Evolutionary conservation across 2,329 filamentous ascomycete genomes (phyloP).

Genomic region (Fusarium subglutinans): DNA sequence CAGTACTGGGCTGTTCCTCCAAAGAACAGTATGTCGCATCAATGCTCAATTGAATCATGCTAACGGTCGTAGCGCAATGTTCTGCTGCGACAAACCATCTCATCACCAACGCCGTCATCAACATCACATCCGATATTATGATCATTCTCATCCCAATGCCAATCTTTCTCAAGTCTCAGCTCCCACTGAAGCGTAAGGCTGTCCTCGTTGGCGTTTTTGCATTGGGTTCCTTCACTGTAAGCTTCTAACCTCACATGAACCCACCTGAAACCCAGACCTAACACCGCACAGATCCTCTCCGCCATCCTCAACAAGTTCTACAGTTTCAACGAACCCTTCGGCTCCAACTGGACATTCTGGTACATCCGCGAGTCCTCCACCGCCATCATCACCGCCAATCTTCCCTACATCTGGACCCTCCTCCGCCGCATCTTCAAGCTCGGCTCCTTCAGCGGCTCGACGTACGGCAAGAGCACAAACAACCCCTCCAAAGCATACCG

Average conservation of each 20-base stretch:
- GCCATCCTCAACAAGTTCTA: constrained; percentile 58
- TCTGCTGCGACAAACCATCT: constrained; percentile 65
- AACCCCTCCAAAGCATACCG: constrained; percentile 41
- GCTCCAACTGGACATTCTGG: constrained; percentile 53
- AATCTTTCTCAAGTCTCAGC: constrained; percentile 58
- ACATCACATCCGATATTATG: constrained; percentile 67
- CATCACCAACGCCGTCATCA: constrained; percentile 67
- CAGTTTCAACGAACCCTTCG: constrained; percentile 52
- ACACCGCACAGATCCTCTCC: constrained; percentile 54
- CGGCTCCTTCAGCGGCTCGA: constrained; percentile 47
- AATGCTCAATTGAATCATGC: background rate
- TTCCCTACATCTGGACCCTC: constrained; percentile 54
- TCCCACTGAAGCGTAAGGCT: constrained; percentile 61
- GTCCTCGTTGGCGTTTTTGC: constrained; percentile 59
- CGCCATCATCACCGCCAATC: constrained; percentile 54
- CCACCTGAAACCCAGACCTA: background rate
- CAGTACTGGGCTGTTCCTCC: constrained; percentile 68
- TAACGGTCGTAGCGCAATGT: constrained; percentile 59
- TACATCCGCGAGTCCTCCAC: constrained; percentile 56
- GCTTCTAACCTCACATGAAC: constrained; percentile 24
- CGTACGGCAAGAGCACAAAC: constrained; percentile 41
- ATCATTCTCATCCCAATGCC: constrained; percentile 68
- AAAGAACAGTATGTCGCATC: constrained; percentile 52
- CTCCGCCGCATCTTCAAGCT: constrained; percentile 50
- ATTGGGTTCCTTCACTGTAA: constrained; percentile 58